Evolutionary conservation across 305 asterid genomes (phyloP).

Genomic region (Stenogyne calaminthoides): DNA sequence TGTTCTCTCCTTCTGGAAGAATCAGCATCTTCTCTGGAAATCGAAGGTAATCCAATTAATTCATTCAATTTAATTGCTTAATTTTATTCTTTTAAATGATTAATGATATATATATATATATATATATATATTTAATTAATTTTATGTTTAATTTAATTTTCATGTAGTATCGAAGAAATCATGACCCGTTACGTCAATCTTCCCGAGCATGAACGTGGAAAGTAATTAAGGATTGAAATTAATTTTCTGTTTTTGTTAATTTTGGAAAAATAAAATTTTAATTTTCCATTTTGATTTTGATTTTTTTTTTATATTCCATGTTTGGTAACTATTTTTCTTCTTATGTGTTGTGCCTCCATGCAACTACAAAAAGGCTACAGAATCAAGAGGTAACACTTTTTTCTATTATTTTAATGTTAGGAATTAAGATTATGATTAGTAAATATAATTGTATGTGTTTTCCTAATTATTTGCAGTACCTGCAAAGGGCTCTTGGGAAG

Average conservation of each 20-base stretch:
- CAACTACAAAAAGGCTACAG: constrained; percentile 61
- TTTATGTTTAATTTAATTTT: background rate
- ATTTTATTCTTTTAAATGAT: too few species aligned
- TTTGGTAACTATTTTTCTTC: background rate
- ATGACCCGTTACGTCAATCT: constrained; percentile 68
- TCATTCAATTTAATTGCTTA: background rate
- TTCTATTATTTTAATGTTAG: background rate
- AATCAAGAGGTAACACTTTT: constrained; percentile 73
- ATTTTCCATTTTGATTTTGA: background rate
- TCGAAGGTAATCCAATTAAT: constrained; percentile 44
- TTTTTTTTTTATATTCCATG: background rate
- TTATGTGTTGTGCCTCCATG: constrained; percentile 25
- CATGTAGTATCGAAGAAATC: constrained; percentile 70
- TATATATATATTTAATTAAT: background rate
- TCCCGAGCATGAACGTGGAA: constrained; percentile 86
- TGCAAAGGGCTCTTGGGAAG: constrained; percentile 78
- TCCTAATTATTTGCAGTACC: constrained; percentile 44
- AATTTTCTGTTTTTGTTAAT: too few species aligned
- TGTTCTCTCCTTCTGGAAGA: constrained; percentile 96
- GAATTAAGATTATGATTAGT: background rate
- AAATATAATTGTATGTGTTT: background rate
- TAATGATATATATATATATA: too few species aligned
- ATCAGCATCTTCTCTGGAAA: constrained; percentile 74
- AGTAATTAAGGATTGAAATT: constrained; percentile 41
- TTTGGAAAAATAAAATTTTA: too few species aligned